Base-by-base conservation (phyloP, 108 stramenopile genomes). In the Skeletonema tropicum region DNA sequence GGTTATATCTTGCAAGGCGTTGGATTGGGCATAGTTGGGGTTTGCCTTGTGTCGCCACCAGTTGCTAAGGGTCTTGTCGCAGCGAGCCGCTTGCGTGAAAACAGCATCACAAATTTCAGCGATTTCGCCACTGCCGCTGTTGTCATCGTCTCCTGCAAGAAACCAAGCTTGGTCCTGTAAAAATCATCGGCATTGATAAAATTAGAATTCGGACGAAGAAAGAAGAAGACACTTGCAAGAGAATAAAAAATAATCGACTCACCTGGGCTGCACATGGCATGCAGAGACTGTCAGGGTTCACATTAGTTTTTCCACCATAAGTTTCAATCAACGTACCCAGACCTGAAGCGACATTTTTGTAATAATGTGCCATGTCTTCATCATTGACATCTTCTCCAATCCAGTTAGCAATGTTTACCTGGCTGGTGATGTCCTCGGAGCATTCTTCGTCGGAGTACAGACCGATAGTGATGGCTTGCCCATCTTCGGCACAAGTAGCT, bases 391-490 rank as follows among this genome's bases (percentile, higher is more conserved):
- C 35, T 25, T 49, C 48, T 23, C 83, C 83, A 0, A 81, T 26
- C 32, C 67, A 71, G 64, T 57, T 78, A 13, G 61, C 29, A 39
- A 84, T 75, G 41, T 69, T 55, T 36, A 65, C 32, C 0, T 65
- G 30, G 52, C 80, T 72, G 1, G 82, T 83, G 61, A 91, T 82
- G 71, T 84, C 87, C 73, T 88, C 79, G 60, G 81, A 80, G 70
- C 94, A 96, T 65, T 91, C 62, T 62, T 96, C 84, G 68, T 96
- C 94, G 15, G 83, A 70, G 80, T 82, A 96, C 14, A 93, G 84
- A 31, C 89, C 92, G 15, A 96, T 75, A 8, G 81, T 83, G 52
- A 96, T 86, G 66, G 86, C 84, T 67, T 74, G 73, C 58, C 82
- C 84, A 52, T 92, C 90, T 15, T 60, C 42, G 19, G 66, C 74